A percentile compares a stretch with the other conserved stretches of the same genome.
Conservation (phyloP, 768 basidiomycete species). For the Dacryopinax primogenitus region DNA sequence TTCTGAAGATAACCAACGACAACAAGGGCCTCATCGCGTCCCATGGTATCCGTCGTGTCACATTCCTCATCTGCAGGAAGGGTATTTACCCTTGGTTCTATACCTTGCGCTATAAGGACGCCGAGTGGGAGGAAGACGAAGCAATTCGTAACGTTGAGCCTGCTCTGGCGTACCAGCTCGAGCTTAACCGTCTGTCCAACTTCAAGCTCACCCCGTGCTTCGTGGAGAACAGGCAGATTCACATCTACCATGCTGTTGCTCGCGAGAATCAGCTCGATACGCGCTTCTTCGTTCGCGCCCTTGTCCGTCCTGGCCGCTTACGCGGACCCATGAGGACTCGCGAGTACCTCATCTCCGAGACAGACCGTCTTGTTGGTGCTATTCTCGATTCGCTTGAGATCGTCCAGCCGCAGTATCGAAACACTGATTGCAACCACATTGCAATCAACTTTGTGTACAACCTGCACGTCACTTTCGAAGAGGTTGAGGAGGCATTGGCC, state of each 20-base stretch:
- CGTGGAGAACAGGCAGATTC: slow-evolving; percentile 93
- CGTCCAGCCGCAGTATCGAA: slow-evolving; percentile 75
- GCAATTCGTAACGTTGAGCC: slow-evolving; percentile 98
- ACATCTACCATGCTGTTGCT: slow-evolving; percentile 92
- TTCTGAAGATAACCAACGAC: slow-evolving; percentile 59
- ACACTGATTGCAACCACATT: slow-evolving; percentile 95
- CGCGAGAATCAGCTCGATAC: slow-evolving; percentile 95
- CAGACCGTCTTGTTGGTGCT: slow-evolving; percentile 86
- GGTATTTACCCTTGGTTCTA: slow-evolving; percentile 90
- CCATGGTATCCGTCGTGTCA: slow-evolving; percentile 83
- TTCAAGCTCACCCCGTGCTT: slow-evolving; percentile 95
- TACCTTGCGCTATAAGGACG: slow-evolving; percentile 66
- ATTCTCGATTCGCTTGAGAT: slow-evolving; percentile 92
- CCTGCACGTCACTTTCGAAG: slow-evolving; percentile 87
- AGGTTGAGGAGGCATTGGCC: slow-evolving; percentile 92
- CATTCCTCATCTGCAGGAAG: slow-evolving; percentile 80
- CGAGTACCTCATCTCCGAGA: slow-evolving; percentile 98
- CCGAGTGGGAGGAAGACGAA: slow-evolving; percentile 81
- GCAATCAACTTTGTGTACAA: slow-evolving; percentile 99
- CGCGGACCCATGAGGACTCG: slow-evolving; percentile 84
- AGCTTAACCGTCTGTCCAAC: slow-evolving; percentile 89
- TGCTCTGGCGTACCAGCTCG: slow-evolving; percentile 93
- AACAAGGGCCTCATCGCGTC: slow-evolving; percentile 45
- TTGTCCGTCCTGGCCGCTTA: slow-evolving; percentile 89
- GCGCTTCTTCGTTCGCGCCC: slow-evolving; percentile 93